Evolutionary conservation across 2,329 filamentous ascomycete species (phyloP).

Genomic region (Orbilia quercus): DNA sequence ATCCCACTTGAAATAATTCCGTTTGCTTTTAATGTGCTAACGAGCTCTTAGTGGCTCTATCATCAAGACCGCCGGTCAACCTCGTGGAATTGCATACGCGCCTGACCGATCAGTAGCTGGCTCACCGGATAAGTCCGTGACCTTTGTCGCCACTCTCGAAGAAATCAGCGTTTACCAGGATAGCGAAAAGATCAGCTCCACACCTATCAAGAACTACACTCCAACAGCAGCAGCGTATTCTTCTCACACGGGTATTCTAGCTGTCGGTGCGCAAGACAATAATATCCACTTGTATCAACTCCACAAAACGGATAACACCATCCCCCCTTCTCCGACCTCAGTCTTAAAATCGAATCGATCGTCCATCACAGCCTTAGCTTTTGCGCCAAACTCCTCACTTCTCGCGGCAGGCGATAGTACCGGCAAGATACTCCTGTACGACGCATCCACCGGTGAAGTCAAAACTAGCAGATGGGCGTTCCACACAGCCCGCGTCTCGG

Average conservation of each 20-base stretch:
- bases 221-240: conserved; percentile 71
- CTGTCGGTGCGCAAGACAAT: conserved; percentile 80
- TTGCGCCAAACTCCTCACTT: conserved; percentile 79
- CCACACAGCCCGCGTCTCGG: conserved; percentile 75
- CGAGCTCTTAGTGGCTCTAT: conserved; percentile 31
- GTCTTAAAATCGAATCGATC: conserved; percentile 76
- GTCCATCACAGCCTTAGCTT: conserved; percentile 80
- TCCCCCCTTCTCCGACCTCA: conserved; percentile 66
- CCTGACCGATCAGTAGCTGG: conserved; percentile 65
- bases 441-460: conserved; percentile 73
- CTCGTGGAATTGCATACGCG: conserved; percentile 74
- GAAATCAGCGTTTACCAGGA: conserved; percentile 68
- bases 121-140: conserved; percentile 30
- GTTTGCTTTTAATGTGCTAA: background rate
- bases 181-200: conserved; percentile 71
- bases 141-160: conserved; percentile 71
- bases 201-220: conserved; percentile 71
- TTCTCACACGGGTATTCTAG: conserved; percentile 67
- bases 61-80: conserved; percentile 68
- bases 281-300: conserved; percentile 78
- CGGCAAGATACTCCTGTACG: conserved; percentile 89
- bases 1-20: background rate
- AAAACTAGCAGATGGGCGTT: conserved; percentile 83
- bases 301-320: conserved; percentile 68
- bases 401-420: conserved; percentile 84